Conservation (phyloP, 805 yeast genomes). For the Ogataea siamensis region DNA sequence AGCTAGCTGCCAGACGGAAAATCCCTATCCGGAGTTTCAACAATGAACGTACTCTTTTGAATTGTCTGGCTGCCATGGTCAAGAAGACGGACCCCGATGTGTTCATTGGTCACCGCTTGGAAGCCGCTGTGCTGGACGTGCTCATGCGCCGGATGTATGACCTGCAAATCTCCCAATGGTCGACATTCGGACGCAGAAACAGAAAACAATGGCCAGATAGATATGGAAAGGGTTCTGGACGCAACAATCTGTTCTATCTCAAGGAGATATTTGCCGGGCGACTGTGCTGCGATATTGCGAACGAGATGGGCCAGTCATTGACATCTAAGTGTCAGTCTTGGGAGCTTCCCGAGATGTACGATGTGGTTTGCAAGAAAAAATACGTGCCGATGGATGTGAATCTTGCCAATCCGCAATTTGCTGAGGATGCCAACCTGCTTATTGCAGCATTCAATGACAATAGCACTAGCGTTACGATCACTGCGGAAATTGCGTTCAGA, state of each 20-base stretch:
- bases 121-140: constrained; percentile 73
- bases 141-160: constrained; percentile 79
- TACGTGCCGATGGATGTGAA: constrained; percentile 69
- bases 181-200: constrained; percentile 77
- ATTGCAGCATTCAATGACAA: constrained; percentile 71
- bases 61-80: constrained; percentile 69
- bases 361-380: constrained; percentile 66
- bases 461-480: constrained; percentile 59
- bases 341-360: constrained; percentile 91
- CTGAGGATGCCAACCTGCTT: constrained; percentile 64
- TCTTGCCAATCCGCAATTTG: constrained; percentile 60
- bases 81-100: constrained; percentile 87
- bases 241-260: constrained; percentile 47
- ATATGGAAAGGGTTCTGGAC: constrained; percentile 54
- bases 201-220: constrained; percentile 76
- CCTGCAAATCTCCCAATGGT: constrained; percentile 70
- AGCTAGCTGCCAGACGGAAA: constrained; percentile 53
- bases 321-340: constrained; percentile 91
- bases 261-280: constrained; percentile 81
- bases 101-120: constrained; percentile 82
- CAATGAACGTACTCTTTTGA: constrained; percentile 71
- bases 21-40: constrained; percentile 57
- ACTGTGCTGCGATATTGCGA: constrained; percentile 86
- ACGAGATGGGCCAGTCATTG: constrained; percentile 91
- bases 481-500: constrained; percentile 76